phyloP scores from a whole-genome alignment of 257 asterid genomes.

The Solanum chiquidenum region DNA sequence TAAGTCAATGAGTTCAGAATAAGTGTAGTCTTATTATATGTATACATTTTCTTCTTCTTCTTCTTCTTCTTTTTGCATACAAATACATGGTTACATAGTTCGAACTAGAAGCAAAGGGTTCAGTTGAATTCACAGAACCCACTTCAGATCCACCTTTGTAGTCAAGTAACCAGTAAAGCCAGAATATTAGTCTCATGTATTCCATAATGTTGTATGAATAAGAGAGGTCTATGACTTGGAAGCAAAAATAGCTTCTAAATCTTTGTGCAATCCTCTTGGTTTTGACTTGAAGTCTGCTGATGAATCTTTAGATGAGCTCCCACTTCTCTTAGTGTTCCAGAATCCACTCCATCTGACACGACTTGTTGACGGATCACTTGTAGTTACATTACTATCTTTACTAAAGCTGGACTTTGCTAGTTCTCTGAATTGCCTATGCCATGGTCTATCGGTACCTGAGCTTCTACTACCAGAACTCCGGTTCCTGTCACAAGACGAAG shows the following conservation, averaged over 20 bases:
- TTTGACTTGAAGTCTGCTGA: constrained; percentile 53
- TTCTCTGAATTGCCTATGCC: constrained; percentile 66
- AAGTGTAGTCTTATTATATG: not conserved
- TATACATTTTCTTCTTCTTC: not conserved
- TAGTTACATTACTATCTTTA: constrained; percentile 31
- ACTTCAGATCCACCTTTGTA: not conserved
- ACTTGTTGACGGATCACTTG: constrained; percentile 61
- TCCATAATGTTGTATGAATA: not conserved
- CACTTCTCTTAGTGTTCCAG: constrained; percentile 55
- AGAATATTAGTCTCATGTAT: not conserved
- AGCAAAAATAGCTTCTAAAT: constrained; percentile 83
- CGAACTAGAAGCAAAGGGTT: not conserved
- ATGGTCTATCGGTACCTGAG: constrained; percentile 51
- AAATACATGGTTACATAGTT: not conserved
- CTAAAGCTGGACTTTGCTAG: constrained; percentile 65
- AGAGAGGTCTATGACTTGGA: constrained; percentile 31
- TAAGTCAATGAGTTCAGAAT: not conserved
- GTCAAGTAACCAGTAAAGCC: not conserved
- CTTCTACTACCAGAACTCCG: constrained; percentile 42
- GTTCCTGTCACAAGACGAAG: constrained; percentile 21
- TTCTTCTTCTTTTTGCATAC: not conserved
- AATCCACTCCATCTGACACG: constrained; percentile 50
- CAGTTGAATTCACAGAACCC: not conserved
- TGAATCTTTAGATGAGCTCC: constrained; percentile 57
- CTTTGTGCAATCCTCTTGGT: constrained; percentile 54